Conservation (phyloP, 208 protist species). For the Kentomonas sorsogonicus region DNA sequence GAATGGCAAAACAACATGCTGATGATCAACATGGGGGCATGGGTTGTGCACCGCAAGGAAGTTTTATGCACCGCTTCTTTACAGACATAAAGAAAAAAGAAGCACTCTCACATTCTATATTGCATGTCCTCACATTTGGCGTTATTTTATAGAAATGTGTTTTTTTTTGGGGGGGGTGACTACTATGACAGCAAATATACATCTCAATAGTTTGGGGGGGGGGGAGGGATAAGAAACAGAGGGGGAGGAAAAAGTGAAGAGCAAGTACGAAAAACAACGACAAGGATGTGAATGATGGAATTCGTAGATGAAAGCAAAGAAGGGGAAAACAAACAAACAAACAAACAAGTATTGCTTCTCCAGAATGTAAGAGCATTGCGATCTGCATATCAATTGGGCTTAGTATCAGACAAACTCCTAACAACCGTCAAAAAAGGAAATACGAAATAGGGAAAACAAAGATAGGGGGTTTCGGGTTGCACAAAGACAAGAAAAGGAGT, state of each 20-base stretch:
- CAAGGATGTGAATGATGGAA: background rate
- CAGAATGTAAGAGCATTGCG: background rate
- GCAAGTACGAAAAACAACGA: conserved; percentile 3
- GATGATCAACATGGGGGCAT: too few relatives aligned
- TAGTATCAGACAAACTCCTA: background rate
- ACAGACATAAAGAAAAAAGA: too few relatives aligned
- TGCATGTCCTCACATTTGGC: too few relatives aligned
- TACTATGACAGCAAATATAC: too few relatives aligned
- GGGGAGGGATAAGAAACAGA: background rate
- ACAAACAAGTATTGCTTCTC: background rate
- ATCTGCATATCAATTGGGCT: background rate
- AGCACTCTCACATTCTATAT: too few relatives aligned
- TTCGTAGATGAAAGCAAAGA: conserved; percentile 1
- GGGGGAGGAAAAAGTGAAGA: background rate
- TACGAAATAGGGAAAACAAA: conserved; percentile 10
- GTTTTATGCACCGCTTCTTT: too few relatives aligned
- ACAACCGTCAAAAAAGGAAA: background rate
- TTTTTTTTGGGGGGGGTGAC: too few relatives aligned
- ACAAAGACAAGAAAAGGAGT: conserved; percentile 2
- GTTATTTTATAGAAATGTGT: too few relatives aligned
- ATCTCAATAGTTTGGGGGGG: too few relatives aligned
- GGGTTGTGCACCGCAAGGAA: too few relatives aligned
- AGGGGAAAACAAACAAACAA: background rate
- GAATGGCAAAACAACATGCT: too few relatives aligned
- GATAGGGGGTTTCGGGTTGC: conserved; percentile 4